Conservation (phyloP, 2,329 filamentous ascomycete genomes). For the Aspergillus eucalypticola region DNA sequence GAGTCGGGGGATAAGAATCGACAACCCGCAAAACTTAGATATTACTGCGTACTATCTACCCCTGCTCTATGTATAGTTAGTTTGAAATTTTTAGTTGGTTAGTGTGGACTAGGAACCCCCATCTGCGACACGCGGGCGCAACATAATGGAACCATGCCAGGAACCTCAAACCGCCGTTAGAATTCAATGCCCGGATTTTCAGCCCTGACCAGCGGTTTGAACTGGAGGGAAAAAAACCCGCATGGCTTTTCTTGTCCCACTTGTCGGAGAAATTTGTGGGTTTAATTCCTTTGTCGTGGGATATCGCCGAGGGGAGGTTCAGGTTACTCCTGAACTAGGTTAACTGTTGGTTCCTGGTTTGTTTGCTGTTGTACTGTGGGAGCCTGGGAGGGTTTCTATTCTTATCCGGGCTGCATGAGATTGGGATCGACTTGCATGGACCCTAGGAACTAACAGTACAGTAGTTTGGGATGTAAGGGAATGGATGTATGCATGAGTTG, state of each 20-base stretch:
- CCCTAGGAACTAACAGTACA: too few relatives aligned
- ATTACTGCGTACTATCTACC: too few relatives aligned
- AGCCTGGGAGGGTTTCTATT: not conserved
- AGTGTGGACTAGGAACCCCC: not conserved
- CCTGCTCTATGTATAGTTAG: too few relatives aligned
- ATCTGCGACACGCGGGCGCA: conserved; percentile 10
- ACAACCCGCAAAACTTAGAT: too few relatives aligned
- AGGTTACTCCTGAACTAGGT: not conserved
- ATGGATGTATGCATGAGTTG: too few relatives aligned
- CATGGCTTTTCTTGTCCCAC: not conserved
- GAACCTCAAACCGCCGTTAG: conserved; percentile 3
- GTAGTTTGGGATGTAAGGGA: too few relatives aligned
- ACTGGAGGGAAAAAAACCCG: not conserved
- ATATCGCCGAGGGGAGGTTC: not conserved
- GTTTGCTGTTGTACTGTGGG: not conserved
- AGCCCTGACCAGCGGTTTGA: conserved; percentile 8
- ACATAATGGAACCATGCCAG: not conserved
- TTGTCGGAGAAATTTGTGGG: not conserved
- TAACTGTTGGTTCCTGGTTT: not conserved
- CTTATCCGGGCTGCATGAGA: not conserved
- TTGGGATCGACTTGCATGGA: not conserved
- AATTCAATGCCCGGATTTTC: conserved; percentile 1
- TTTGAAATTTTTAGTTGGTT: too few relatives aligned
- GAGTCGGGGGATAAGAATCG: too few relatives aligned
- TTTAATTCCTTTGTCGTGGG: not conserved